Conservation (phyloP, 148 eudicot genomes). For the Rhododendron ovatum region DNA sequence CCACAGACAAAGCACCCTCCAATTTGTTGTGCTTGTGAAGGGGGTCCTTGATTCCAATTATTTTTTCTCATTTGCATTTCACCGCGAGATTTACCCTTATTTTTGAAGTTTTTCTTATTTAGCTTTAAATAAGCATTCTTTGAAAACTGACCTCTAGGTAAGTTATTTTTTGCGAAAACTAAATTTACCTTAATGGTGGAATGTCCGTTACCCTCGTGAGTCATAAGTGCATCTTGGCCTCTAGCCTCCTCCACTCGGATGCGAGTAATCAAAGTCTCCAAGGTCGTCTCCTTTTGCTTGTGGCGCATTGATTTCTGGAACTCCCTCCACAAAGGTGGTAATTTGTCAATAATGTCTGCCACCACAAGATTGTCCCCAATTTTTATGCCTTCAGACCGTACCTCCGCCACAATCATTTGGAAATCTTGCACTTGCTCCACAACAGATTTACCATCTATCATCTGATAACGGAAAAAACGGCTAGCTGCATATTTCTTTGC, state of each 20-base stretch:
- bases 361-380: neutral
- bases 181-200: too few relatives aligned
- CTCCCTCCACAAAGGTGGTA: neutral
- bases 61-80: too few relatives aligned
- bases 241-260: neutral
- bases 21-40: neutral
- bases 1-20: neutral
- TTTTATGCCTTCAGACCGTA: neutral
- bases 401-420: neutral
- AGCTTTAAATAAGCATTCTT: neutral
- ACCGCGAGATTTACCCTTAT: neutral
- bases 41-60: too few relatives aligned
- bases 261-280: neutral
- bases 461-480: neutral
- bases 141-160: too few relatives aligned
- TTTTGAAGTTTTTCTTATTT: neutral
- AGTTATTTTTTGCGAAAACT: too few relatives aligned
- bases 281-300: neutral
- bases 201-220: too few relatives aligned
- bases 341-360: neutral
- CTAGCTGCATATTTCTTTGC: too few relatives aligned
- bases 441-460: neutral
- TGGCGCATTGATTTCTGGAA: neutral
- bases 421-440: neutral
- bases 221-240: constrained; percentile 2